Evolutionary conservation across 306 rosid genomes (phyloP).

Genomic region (Inga oerstediana): DNA sequence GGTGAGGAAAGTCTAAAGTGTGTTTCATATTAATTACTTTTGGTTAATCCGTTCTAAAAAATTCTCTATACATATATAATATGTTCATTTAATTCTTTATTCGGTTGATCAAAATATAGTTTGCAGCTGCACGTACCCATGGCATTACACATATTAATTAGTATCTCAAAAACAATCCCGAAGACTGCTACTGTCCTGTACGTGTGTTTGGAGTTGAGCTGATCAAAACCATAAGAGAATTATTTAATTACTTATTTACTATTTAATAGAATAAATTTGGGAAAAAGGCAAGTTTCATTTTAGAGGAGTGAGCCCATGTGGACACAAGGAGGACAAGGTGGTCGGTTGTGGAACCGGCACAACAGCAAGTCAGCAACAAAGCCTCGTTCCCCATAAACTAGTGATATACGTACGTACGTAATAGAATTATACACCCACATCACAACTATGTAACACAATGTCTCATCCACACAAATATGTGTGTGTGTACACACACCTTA

Average conservation of each 20-base stretch:
- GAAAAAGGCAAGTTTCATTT: constrained; percentile 23
- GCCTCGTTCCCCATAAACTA: background rate
- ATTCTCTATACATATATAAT: background rate
- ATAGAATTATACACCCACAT: constrained; percentile 18
- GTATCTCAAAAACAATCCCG: constrained; percentile 24
- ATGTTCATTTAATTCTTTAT: too few relatives aligned
- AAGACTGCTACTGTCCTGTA: background rate
- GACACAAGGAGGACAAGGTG: constrained; percentile 29
- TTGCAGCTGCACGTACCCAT: constrained; percentile 20
- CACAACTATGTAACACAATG: constrained; percentile 9
- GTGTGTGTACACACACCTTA: background rate
- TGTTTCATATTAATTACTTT: background rate
- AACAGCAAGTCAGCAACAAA: background rate
- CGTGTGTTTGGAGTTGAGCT: constrained; percentile 1
- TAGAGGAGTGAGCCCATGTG: constrained; percentile 30
- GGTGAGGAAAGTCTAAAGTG: background rate
- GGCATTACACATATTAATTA: constrained; percentile 2
- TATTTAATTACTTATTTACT: background rate
- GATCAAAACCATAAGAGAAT: background rate
- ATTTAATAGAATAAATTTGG: background rate
- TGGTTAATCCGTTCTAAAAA: background rate
- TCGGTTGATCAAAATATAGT: constrained; percentile 26
- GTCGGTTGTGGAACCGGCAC: constrained; percentile 35
- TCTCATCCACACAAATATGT: constrained; percentile 20
- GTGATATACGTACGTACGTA: background rate